Evolutionary conservation across 805 yeast species (phyloP), one percentile per base, ranked within the genome.

Genomic region (Saccharomycopsis vini): DNA sequence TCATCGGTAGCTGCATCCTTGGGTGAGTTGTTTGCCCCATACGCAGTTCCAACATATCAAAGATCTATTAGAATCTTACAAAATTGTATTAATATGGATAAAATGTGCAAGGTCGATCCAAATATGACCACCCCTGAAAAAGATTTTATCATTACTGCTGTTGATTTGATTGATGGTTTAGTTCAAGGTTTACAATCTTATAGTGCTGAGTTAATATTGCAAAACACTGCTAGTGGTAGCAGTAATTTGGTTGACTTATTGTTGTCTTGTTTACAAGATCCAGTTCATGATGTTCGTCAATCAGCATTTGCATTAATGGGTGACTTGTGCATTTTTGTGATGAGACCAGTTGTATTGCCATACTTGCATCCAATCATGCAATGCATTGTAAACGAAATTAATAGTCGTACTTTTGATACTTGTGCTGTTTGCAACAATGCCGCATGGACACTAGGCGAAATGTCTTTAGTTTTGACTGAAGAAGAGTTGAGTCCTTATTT

Each of bases 371-470:
- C 72, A 36, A 64, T 85, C 18, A 62, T 87, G 49, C 67, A 76
- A n/a, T 71, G 77, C 47, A 77, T 88, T 50, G 79, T 82, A 3
- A 73, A 73, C 46, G 94, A 84, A 59, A 71, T 83, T 53, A 72
- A 76, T 51, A 67, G 70, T 50, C 61, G 79, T 47, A 62, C 67
- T 7, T 69, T 62, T 55, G 65, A 63, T 37, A 66, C 79, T 2
- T 69, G 65, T 47, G 77, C 90, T 0, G 87, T 83, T 2, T 79
- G 80, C 54, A 85, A 84, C 62, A 92, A 92, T 61, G 92, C 97
- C 1, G 78, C 86, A 40, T 92, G 98, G 98, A 76, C 95, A 2
- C 64, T 84, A 12, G 97, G 98, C 36, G 95, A 92, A 59, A 76
- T 92, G 24, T 71, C 86, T 3, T 67, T 88, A 55, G 73, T 84